A percentile compares a stretch with the other conserved stretches of the same genome.
Conservation (phyloP, 2,329 filamentous ascomycete species). For the Arthrinium puccinioides region DNA sequence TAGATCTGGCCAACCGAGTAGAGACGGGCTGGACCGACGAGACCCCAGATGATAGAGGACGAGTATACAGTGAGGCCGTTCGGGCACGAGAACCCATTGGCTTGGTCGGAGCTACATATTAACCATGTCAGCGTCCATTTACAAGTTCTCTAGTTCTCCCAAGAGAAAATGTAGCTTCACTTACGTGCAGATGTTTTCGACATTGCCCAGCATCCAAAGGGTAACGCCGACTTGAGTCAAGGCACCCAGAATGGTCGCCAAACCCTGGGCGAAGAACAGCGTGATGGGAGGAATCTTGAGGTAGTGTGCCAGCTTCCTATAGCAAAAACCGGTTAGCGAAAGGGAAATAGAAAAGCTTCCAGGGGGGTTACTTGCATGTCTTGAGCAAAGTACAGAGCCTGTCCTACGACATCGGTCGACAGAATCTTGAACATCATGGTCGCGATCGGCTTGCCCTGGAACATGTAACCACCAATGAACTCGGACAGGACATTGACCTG, state of each 20-base stretch:
- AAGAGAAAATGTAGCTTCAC: too few species aligned
- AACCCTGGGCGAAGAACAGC: conserved; percentile 25
- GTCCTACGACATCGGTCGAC: conserved; percentile 18
- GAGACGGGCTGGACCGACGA: conserved; percentile 24
- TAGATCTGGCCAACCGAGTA: conserved; percentile 23
- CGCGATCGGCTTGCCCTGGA: conserved; percentile 21
- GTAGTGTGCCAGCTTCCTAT: conserved; percentile 45
- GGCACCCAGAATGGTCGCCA: conserved; percentile 29
- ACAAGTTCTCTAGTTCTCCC: too few species aligned
- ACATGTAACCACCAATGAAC: conserved; percentile 23
- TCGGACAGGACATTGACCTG: conserved; percentile 28
- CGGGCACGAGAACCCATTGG: conserved; percentile 22
- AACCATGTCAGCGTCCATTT: too few species aligned
- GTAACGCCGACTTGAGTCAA: conserved; percentile 30
- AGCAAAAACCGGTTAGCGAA: too few species aligned
- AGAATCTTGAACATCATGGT: conserved; percentile 26
- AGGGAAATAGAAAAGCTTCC: conserved; percentile 24
- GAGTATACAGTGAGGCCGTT: conserved; percentile 24
- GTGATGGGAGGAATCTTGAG: conserved; percentile 26
- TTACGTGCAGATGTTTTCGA: conserved; percentile 20
- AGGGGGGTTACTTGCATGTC: conserved; percentile 23
- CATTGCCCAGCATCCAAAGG: conserved; percentile 22
- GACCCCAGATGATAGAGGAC: conserved; percentile 24
- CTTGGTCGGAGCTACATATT: conserved; percentile 21
- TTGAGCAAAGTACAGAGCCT: conserved; percentile 21